These are phyloP conservation scores for Aspergillus viridinutans DNA, from an alignment of 2,329 filamentous ascomycete genomes.

Conservation along the genomic window DNA sequence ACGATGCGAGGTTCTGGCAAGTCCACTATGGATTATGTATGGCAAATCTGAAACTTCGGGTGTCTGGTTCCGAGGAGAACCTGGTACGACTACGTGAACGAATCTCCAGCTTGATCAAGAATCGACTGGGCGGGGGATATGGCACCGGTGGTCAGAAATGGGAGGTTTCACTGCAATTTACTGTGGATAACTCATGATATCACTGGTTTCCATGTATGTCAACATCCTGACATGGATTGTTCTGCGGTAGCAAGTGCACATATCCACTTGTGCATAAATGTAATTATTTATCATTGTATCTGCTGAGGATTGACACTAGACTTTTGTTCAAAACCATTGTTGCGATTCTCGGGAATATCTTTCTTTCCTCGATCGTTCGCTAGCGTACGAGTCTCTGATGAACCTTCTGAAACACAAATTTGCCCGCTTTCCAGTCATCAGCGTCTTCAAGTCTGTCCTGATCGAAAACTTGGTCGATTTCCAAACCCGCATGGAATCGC, in stretches of 20 bases:
- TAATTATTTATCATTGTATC: not conserved
- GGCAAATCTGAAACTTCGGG: slow-evolving; percentile 81
- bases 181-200: slow-evolving; percentile 45
- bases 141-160: slow-evolving; percentile 75
- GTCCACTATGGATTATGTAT: slow-evolving; percentile 96
- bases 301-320: not conserved
- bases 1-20: slow-evolving; percentile 96
- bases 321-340: not conserved
- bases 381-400: not conserved
- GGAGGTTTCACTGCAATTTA: slow-evolving; percentile 88
- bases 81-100: slow-evolving; percentile 70
- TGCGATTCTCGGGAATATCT: not conserved
- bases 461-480: slow-evolving; percentile 6
- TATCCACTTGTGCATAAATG: not conserved
- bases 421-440: not conserved
- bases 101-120: slow-evolving; percentile 74
- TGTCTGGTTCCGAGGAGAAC: slow-evolving; percentile 67
- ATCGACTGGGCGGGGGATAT: slow-evolving; percentile 82
- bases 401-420: slow-evolving; percentile 2
- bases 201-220: not conserved
- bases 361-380: not conserved
- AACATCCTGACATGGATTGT: not conserved
- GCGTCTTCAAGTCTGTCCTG: not conserved
- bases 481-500: slow-evolving; percentile 3
- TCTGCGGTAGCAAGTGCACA: not conserved